Evolutionary conservation across 2,329 filamentous ascomycete genomes (phyloP), one percentile per base, ranked within the genome.

Genomic region (Thielaviopsis ethacetica): DNA sequence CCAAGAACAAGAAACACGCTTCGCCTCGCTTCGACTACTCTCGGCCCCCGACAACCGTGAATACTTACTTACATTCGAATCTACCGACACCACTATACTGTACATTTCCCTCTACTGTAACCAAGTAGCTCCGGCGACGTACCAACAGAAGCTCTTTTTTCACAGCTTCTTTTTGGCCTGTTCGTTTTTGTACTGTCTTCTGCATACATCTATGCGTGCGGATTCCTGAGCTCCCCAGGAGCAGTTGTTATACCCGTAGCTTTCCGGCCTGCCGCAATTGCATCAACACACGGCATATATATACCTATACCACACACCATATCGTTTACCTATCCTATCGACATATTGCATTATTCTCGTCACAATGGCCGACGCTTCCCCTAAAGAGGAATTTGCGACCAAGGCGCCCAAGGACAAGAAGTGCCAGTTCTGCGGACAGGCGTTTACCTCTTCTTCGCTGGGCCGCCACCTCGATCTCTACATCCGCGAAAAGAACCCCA

Each of bases 401-500:
- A 61, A 61, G 53, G 78, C 85, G 17, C 71, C 78, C 61, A 97
- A 97, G 71, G 91, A 97, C 73, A 89, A 88, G 68, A 84, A 77
- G 63, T 96, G 91, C 69, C 87, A 85, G 41, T 97, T 88, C 73
- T 97, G 91, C 70, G 78, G 83, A 53, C 89, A 95, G 70, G 78
- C 85, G 6, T 97, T 96, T 68, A 96, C 91, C 17, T 96, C 91
- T 1, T 95, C 90, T 17, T 95, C 89, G 2, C 81, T 97, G 57
- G 91, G 91, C 55, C 85, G 91, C 53, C 91, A 97, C 71, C 83
- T 96, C 64, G 91, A 97, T 69, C 81, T 95, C 47, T 96, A 94
- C 70, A 91, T 96, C 66, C 91, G 90, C 68, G 85, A 90, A 61
- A 94, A 90, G 73, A 96, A 96, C 69, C 89, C 91, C 1, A 93